Percentiles rank a stretch among this genome's conserved stretches.
Conservation (phyloP, 2,329 filamentous ascomycete species). For the Helotiales sp. region DNA sequence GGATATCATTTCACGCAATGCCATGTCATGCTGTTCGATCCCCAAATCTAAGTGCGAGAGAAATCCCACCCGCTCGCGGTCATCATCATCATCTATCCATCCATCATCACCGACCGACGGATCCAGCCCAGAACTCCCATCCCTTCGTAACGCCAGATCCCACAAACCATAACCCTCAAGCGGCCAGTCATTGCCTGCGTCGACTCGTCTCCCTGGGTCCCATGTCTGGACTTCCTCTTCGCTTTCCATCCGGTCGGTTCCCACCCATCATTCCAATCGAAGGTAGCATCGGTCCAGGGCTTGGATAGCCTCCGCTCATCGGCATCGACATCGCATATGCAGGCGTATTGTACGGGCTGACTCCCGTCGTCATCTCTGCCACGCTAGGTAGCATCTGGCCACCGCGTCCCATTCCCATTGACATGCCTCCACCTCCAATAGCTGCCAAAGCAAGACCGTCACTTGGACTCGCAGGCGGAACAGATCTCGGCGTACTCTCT, state of each 20-base stretch:
- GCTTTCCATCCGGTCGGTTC: slow-evolving; percentile 50
- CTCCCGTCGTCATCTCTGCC: slow-evolving; percentile 66
- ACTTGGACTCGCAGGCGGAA: slow-evolving; percentile 46
- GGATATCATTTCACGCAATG: slow-evolving; percentile 31
- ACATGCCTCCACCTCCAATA: slow-evolving; percentile 37
- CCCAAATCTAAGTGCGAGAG: slow-evolving; percentile 22
- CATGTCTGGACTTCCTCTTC: slow-evolving; percentile 57
- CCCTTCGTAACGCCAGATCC: slow-evolving; percentile 13
- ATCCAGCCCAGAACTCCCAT: neutral
- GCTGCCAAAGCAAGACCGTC: slow-evolving; percentile 43
- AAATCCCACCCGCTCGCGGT: slow-evolving; percentile 18
- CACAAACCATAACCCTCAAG: slow-evolving; percentile 4
- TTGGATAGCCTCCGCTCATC: slow-evolving; percentile 41
- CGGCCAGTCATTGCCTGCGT: slow-evolving; percentile 45
- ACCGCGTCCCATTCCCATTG: slow-evolving; percentile 36
- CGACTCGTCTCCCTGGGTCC: slow-evolving; percentile 53
- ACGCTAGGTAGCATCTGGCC: slow-evolving; percentile 59
- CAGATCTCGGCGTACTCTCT: slow-evolving; percentile 43
- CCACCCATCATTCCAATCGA: slow-evolving; percentile 36
- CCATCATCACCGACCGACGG: no score
- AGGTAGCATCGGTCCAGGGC: slow-evolving; percentile 49
- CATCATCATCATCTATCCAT: slow-evolving; percentile 12
- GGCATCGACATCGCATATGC: slow-evolving; percentile 52
- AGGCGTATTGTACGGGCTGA: slow-evolving; percentile 64
- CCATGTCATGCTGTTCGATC: slow-evolving; percentile 23